Evolutionary conservation across 441 rosid species (phyloP).

Genomic region (Geranium incanum): DNA sequence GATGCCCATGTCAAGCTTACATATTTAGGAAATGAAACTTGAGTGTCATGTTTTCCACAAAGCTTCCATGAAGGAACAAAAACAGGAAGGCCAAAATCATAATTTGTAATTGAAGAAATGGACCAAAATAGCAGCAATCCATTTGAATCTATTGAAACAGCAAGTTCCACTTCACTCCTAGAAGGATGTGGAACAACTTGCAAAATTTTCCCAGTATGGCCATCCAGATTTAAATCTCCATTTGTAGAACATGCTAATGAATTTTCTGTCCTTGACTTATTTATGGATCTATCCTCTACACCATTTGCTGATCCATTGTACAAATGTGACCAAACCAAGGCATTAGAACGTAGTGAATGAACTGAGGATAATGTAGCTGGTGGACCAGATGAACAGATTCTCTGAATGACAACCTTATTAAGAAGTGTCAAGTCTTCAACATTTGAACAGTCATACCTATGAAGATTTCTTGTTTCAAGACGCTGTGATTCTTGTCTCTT

Average conservation of each 20-base stretch:
- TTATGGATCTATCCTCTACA: constrained; percentile 32
- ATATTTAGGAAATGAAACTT: constrained; percentile 37
- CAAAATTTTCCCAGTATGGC: constrained; percentile 60
- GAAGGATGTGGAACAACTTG: constrained; percentile 62
- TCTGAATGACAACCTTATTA: constrained; percentile 48
- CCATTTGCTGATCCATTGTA: constrained; percentile 30
- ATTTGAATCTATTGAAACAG: constrained; percentile 72
- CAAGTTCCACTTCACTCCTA: constrained; percentile 45
- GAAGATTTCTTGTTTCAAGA: constrained; percentile 30
- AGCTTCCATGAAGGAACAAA: constrained; percentile 54
- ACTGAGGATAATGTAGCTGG: constrained; percentile 61
- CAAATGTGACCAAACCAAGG: constrained; percentile 50
- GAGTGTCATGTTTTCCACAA: constrained; percentile 48
- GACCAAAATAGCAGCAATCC: constrained; percentile 77
- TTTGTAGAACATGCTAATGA: constrained; percentile 28
- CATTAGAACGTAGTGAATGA: constrained; percentile 46
- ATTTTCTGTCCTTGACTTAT: constrained; percentile 28
- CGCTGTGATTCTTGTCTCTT: constrained; percentile 48
- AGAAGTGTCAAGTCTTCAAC: constrained; percentile 35
- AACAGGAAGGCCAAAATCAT: constrained; percentile 39
- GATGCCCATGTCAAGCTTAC: constrained; percentile 89
- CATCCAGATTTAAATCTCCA: constrained; percentile 44
- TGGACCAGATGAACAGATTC: constrained; percentile 46
- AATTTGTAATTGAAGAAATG: constrained; percentile 36
- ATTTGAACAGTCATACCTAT: constrained; percentile 28